phyloP scores from a whole-genome alignment of 1,284 basidiomycete genomes.

The Trichosporon sp. region DNA sequence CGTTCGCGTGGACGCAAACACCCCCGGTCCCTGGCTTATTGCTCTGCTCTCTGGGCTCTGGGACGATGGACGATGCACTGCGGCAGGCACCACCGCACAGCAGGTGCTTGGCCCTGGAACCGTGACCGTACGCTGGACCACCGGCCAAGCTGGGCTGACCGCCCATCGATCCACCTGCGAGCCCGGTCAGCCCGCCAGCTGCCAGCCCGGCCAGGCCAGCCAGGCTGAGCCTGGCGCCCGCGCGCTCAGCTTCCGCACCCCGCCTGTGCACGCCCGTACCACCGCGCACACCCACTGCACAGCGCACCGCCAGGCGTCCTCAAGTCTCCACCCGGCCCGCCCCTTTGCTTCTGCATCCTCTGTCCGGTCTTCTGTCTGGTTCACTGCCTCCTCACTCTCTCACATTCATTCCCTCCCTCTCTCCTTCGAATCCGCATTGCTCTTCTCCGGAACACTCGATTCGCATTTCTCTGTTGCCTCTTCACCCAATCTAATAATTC shows the following conservation, averaged over 20 bases:
- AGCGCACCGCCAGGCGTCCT: neutral
- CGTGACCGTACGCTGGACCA: neutral
- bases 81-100: neutral
- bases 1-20: neutral
- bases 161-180: slow-evolving; percentile 2
- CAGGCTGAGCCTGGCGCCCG: too few relatives aligned
- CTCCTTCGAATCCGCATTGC: neutral
- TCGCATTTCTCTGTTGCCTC: neutral
- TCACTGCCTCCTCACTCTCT: neutral
- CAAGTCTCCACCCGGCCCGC: too few relatives aligned
- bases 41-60: neutral
- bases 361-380: neutral
- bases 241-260: neutral
- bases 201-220: neutral
- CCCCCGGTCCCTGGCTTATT: neutral
- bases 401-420: neutral
- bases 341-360: neutral
- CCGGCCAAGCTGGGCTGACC: neutral
- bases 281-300: neutral
- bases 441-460: neutral
- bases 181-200: too few relatives aligned
- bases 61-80: neutral
- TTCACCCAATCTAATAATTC: neutral
- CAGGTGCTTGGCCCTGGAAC: neutral
- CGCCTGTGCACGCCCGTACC: neutral